Evolutionary conservation across 768 basidiomycete genomes (phyloP), one percentile per base, ranked within the genome.

Genomic region (Phallus indusiatus): DNA sequence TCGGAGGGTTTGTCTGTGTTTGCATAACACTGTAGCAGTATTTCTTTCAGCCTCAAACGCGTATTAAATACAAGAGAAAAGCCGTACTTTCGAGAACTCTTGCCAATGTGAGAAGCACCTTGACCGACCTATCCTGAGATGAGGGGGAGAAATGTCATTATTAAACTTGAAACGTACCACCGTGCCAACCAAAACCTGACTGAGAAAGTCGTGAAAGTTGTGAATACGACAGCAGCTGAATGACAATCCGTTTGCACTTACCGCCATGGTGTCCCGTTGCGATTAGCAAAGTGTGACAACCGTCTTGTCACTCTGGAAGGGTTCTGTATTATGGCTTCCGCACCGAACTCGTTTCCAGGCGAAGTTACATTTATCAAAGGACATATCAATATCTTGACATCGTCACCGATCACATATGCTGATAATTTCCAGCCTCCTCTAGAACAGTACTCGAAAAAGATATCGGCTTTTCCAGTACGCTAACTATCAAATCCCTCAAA

Each of bases 21-120:
- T 5, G 87, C 85, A 69, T 94, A 96, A 73, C 94, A 97, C 90
- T 94, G 61, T 49, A 21, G 28, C 16, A 28, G 11, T 47, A 33
- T 22, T 35, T 5, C 46, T 28, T 5, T 24, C 50, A 11, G 53
- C 28, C 50, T 18, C 12, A 55, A 53, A 12, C 33, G 8, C 6
- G 24, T 64, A 56, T 21, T 46, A 33, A 35, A 48, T 22, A 16
- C 22, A 1, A 11, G 11, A 28, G 28, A 28, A 22, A 55, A 18
- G 10, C 50, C 60, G 56, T 56, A 86, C 88, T 68, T 85, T 87
- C 64, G 83, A 78, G 74, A 90, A 88, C 71, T 94, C 90, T 67
- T 94, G 92, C 92, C 93, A 95, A 74, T 86, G 90, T 12, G 82
- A 77, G 71, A 94, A 94, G 73, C 94, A 96, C 67, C 90, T 81